A percentile compares a stretch with the other conserved stretches of the same genome.
phyloP scores from a whole-genome alignment of 2,329 filamentous ascomycete species.

The Ophiostoma ips region DNA sequence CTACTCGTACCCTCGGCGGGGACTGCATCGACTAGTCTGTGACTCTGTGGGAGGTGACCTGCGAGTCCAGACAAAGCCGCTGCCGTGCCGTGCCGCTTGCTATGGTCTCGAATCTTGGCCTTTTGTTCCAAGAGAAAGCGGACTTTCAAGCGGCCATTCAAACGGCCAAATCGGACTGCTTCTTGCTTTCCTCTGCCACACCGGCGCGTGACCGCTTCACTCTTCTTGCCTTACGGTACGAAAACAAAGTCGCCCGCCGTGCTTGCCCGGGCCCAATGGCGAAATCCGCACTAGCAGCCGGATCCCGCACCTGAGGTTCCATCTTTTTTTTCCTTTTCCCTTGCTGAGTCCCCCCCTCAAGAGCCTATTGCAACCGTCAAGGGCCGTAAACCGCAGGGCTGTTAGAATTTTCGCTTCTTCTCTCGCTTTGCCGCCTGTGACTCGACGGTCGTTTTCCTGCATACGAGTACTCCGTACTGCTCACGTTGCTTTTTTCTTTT shows the following conservation, averaged over 20 bases:
- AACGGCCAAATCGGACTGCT: too few relatives aligned
- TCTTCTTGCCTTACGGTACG: too few relatives aligned
- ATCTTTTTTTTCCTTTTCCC: not conserved
- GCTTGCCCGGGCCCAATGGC: not conserved
- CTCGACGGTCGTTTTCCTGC: not conserved
- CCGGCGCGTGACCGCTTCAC: too few relatives aligned
- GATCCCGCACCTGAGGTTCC: not conserved
- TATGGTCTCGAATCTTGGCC: too few relatives aligned
- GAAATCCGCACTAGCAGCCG: not conserved
- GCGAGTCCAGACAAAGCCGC: too few relatives aligned
- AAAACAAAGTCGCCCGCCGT: not conserved
- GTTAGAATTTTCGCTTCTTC: not conserved
- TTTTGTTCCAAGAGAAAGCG: too few relatives aligned
- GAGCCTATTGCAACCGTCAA: not conserved
- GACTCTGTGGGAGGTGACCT: too few relatives aligned
- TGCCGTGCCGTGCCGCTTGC: too few relatives aligned
- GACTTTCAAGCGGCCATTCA: too few relatives aligned
- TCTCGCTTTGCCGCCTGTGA: not conserved
- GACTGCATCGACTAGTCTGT: too few relatives aligned
- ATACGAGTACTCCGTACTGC: not conserved
- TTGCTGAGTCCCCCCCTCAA: not conserved
- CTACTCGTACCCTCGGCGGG: too few relatives aligned
- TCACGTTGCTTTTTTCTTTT: not conserved
- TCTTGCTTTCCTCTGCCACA: too few relatives aligned
- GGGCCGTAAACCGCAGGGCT: constrained; percentile 2